Percentiles rank a stretch among this genome's conserved stretches.
Evolutionary conservation across 495 filamentous ascomycete genomes (phyloP).

Genomic region (Zalerion maritima): DNA sequence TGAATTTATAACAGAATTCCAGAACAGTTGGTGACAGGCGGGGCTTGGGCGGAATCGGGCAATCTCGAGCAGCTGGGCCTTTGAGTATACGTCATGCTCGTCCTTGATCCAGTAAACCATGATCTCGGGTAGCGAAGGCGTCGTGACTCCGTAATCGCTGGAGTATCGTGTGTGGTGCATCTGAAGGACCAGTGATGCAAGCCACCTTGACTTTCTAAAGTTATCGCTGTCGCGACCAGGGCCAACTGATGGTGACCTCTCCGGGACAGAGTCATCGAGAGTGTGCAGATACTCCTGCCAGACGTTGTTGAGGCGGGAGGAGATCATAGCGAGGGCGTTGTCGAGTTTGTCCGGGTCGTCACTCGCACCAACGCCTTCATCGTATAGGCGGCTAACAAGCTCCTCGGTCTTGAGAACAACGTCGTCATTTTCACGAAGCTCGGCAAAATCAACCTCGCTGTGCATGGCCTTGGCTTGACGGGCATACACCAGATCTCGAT

Average conservation of each 20-base stretch:
- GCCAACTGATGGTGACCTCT: constrained; percentile 44
- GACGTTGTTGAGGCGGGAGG: constrained; percentile 37
- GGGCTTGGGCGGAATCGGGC: constrained; percentile 50
- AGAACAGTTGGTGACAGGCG: constrained; percentile 58
- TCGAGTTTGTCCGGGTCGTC: constrained; percentile 41
- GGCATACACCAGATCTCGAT: constrained; percentile 29
- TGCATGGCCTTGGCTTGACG: constrained; percentile 37
- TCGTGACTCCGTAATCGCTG: constrained; percentile 20
- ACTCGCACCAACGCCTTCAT: constrained; percentile 38
- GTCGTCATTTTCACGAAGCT: constrained; percentile 32
- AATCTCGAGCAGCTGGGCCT: constrained; percentile 46
- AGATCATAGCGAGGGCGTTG: constrained; percentile 37
- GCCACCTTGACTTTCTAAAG: constrained; percentile 57
- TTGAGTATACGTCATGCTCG: constrained; percentile 46
- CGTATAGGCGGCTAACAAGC: constrained; percentile 35
- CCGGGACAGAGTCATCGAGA: constrained; percentile 30
- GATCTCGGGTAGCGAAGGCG: constrained; percentile 48
- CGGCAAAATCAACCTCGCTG: constrained; percentile 26
- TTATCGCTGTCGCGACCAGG: constrained; percentile 42
- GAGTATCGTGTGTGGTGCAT: constrained; percentile 52
- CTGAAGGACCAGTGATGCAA: constrained; percentile 54
- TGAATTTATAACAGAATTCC: constrained; percentile 56
- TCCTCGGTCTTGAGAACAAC: constrained; percentile 43
- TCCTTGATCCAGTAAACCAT: constrained; percentile 66
- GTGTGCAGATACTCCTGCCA: constrained; percentile 42